Percentiles rank a stretch among this genome's conserved stretches.
phyloP scores from a whole-genome alignment of 2,329 filamentous ascomycete genomes.

The Fusarium pininemorale region DNA sequence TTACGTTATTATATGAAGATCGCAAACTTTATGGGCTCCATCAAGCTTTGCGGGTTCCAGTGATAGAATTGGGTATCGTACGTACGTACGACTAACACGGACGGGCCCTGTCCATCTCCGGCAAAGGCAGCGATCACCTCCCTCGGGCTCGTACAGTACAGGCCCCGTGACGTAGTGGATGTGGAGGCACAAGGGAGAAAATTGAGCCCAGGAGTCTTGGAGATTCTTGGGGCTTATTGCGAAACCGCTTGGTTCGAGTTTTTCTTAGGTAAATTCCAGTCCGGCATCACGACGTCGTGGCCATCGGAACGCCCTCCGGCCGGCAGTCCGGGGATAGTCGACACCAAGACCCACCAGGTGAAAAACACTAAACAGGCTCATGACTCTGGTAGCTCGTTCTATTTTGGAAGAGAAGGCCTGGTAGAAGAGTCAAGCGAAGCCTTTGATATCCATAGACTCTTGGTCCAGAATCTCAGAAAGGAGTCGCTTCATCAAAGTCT shows the following conservation, averaged over 20 bases:
- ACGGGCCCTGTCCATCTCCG: conserved; percentile 19
- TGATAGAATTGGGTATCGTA: conserved; percentile 1
- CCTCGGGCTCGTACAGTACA: conserved; percentile 21
- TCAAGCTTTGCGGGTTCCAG: conserved; percentile 1
- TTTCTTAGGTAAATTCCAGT: conserved; percentile 33
- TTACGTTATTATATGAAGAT: conserved; percentile 31
- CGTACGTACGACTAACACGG: conserved; percentile 20
- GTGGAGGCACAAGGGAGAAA: conserved; percentile 31
- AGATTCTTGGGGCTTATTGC: conserved; percentile 16
- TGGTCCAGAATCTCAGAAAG: background rate
- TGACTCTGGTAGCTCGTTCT: conserved; percentile 35
- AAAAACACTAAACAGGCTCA: conserved; percentile 30
- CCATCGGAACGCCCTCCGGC: conserved; percentile 26
- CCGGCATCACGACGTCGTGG: conserved; percentile 20
- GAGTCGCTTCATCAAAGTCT: background rate
- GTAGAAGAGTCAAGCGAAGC: conserved; percentile 4
- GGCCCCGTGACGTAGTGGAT: conserved; percentile 34
- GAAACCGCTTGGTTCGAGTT: conserved; percentile 29
- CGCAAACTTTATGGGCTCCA: conserved; percentile 5
- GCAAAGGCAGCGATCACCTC: conserved; percentile 34
- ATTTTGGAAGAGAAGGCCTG: conserved; percentile 18
- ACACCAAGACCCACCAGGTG: conserved; percentile 6
- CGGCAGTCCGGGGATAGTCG: conserved; percentile 17
- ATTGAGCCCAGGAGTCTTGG: conserved; percentile 24
- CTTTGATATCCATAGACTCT: background rate